Conservation (phyloP, 148 eudicot species). For the Nepenthes gracilis region DNA sequence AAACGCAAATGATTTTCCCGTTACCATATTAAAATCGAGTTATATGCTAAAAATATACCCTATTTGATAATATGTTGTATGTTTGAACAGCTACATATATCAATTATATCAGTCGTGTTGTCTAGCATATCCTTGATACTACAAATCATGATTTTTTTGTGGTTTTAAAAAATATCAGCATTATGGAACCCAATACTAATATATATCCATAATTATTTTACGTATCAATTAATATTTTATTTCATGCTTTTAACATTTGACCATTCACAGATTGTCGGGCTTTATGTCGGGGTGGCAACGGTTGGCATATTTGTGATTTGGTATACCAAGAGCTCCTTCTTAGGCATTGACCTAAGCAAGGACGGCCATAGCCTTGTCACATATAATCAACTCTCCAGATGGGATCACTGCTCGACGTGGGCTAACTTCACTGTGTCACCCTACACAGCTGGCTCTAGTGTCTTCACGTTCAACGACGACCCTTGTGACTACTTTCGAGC, state of each 20-base stretch:
- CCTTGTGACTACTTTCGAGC: slow-evolving; percentile 41
- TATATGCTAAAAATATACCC: too few relatives aligned
- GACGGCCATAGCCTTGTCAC: slow-evolving; percentile 43
- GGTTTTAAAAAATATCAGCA: too few relatives aligned
- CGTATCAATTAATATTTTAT: too few relatives aligned
- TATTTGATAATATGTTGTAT: too few relatives aligned
- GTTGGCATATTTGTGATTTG: slow-evolving; percentile 43
- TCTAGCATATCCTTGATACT: too few relatives aligned
- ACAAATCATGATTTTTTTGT: too few relatives aligned
- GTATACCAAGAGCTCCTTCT: slow-evolving; percentile 37
- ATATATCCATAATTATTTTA: too few relatives aligned
- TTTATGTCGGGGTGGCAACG: slow-evolving; percentile 43
- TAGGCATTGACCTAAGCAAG: slow-evolving; percentile 32
- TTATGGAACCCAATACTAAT: too few relatives aligned
- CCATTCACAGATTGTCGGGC: slow-evolving; percentile 29
- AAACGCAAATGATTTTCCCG: too few relatives aligned
- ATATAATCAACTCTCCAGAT: slow-evolving; percentile 33
- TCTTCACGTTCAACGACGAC: slow-evolving; percentile 14
- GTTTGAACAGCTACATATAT: too few relatives aligned
- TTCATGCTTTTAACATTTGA: background rate
- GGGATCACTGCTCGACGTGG: slow-evolving; percentile 40
- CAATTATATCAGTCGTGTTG: too few relatives aligned
- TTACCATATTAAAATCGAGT: too few relatives aligned
- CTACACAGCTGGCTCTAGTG: slow-evolving; percentile 28
- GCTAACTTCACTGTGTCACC: slow-evolving; percentile 27